A percentile compares a stretch with the other conserved stretches of the same genome.
Conservation (phyloP, 2,329 filamentous ascomycete genomes). For the Taxawa tesnikishii region DNA sequence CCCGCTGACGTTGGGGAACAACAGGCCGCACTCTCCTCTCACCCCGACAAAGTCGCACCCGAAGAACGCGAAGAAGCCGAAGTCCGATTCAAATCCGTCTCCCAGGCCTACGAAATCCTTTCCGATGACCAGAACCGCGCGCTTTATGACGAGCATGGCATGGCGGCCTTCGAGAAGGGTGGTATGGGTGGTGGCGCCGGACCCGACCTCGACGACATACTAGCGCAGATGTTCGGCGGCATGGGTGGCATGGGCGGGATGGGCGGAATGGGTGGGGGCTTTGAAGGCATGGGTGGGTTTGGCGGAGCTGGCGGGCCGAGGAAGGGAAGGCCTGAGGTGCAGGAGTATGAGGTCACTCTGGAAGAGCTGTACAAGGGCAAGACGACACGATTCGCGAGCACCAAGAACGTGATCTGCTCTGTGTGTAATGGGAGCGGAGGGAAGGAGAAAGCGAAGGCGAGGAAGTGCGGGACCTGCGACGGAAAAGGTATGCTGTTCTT, state of each 20-base stretch:
- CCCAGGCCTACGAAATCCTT: conserved; percentile 94
- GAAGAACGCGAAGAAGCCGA: conserved; percentile 76
- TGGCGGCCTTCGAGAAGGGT: conserved; percentile 83
- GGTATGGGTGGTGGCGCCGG: conserved; percentile 53
- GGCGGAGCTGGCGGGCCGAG: conserved; percentile 37
- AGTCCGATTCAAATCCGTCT: conserved; percentile 82
- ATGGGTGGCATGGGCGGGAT: conserved; percentile 39
- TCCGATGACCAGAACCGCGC: conserved; percentile 88
- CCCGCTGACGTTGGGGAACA: conserved; percentile 1
- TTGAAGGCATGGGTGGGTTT: conserved; percentile 39
- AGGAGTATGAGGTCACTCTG: conserved; percentile 78
- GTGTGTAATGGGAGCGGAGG: conserved; percentile 82
- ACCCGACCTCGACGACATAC: conserved; percentile 80
- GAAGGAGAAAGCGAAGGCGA: conserved; percentile 80
- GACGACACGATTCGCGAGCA: conserved; percentile 91
- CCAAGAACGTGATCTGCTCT: conserved; percentile 82
- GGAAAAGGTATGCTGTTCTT: conserved; percentile 48
- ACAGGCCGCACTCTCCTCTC: conserved; percentile 79
- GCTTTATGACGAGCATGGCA: conserved; percentile 87
- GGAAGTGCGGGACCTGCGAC: conserved; percentile 72
- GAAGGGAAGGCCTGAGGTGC: conserved; percentile 72
- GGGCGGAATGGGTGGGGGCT: conserved; percentile 34
- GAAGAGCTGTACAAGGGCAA: conserved; percentile 98
- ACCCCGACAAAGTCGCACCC: conserved; percentile 91
- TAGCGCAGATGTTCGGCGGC: conserved; percentile 77